Base-by-base conservation (phyloP, 1,139 yeast genomes). In the Diutina pseudorugosa region DNA sequence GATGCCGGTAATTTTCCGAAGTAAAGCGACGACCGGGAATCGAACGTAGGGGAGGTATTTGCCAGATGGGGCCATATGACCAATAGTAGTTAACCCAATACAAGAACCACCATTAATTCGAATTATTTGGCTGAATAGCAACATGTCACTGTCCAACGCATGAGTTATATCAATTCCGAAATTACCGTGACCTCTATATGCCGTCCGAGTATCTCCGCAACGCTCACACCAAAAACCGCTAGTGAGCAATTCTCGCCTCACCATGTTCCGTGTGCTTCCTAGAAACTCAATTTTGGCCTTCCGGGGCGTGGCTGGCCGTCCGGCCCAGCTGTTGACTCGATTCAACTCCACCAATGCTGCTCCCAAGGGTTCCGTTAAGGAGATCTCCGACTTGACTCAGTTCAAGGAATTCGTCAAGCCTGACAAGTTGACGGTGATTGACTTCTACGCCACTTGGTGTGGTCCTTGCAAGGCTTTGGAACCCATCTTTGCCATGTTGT, bases 361-460 rank as follows among this genome's bases (percentile, higher is more conserved):
- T 30, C 30, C 19, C 8, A 44, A 44, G 47, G 47, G 47, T 7
- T 27, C 25, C 18, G 49, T 45, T 14, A 45, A 45, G 41, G 49
- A 45, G 9, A 18, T 45, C 16, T 23, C 49, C 12, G 27, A 45
- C 12, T 33, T 45, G 27, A 25, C n/a, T 9, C 23, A 27, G n/a
- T 45, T 45, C 41, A 45, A 45, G 12, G 40, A 45, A 2, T 45
- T 45, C 16, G 41, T 45, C 18, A 25, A 23, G 14, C 19, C 36
- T 4, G 40, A 45, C 40, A 65, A 68, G 52, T 61, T 71, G 5
- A 58, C 72, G 1, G 68, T 72, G 3, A 63, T 72, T 47, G 77
- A 72, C 55, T 72, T 72, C 57, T 70, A 71, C 58, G 76, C 77
- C 50, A 68, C 73, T 3, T 72, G 77, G 77, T 72, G 77, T 60